Evolutionary conservation across 1,284 basidiomycete genomes (phyloP).

Genomic region (Trichosporon inkin): DNA sequence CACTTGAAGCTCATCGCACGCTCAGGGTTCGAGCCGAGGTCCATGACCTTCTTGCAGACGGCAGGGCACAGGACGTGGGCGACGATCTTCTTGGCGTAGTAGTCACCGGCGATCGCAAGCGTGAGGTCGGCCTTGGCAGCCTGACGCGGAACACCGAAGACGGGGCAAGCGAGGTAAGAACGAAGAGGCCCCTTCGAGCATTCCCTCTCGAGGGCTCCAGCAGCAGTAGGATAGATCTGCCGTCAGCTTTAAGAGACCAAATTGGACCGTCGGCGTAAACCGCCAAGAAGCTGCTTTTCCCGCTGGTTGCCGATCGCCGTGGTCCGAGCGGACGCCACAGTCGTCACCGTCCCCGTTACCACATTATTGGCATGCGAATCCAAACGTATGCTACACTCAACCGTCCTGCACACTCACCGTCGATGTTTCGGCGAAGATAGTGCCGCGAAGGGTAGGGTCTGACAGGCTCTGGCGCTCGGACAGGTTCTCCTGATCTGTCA

Average conservation of each 20-base stretch:
- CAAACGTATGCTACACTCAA: neutral
- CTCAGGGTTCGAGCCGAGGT: conserved; percentile 52
- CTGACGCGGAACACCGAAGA: conserved; percentile 65
- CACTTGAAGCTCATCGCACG: conserved; percentile 72
- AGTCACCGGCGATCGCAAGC: conserved; percentile 75
- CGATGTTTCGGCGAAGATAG: conserved; percentile 76
- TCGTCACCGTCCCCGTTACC: neutral
- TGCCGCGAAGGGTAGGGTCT: conserved; percentile 34
- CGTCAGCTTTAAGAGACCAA: neutral
- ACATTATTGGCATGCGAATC: neutral
- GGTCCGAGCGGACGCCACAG: conserved; percentile 1
- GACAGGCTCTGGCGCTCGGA: neutral
- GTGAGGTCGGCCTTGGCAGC: conserved; percentile 69
- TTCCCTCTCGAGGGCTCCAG: conserved; percentile 70
- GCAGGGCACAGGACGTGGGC: conserved; percentile 67
- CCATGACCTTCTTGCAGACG: conserved; percentile 65
- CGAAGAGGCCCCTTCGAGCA: conserved; percentile 58
- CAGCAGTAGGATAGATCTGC: conserved; percentile 65
- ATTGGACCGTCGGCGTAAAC: neutral
- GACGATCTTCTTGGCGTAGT: conserved; percentile 74
- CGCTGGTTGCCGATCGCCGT: neutral
- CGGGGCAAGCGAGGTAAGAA: conserved; percentile 70
- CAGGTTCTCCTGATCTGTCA: neutral
- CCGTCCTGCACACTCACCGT: conserved; percentile 56
- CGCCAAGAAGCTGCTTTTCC: conserved; percentile 6